Conservation (phyloP, 768 basidiomycete species). For the Tremella mesenterica region DNA sequence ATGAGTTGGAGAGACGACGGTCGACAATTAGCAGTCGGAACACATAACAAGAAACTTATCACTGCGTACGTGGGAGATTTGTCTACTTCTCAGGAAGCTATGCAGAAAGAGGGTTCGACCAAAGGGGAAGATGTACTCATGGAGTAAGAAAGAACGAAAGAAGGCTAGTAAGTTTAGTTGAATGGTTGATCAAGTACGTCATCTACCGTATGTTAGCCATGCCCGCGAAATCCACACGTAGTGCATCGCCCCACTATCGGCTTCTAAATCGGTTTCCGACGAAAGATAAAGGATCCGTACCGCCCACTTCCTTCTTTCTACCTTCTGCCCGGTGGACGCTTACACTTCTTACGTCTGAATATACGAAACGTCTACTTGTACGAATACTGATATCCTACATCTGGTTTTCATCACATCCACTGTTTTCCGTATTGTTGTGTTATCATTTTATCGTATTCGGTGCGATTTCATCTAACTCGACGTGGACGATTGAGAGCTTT, state of each 20-base stretch:
- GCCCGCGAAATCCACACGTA: too few relatives aligned
- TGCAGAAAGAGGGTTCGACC: neutral
- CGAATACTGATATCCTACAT: neutral
- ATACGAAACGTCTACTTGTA: neutral
- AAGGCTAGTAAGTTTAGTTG: neutral
- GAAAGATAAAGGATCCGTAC: too few relatives aligned
- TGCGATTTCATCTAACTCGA: too few relatives aligned
- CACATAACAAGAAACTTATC: slow-evolving; percentile 35
- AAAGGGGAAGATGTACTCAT: neutral
- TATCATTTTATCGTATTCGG: neutral
- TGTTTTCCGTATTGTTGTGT: neutral
- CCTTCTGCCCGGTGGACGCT: too few relatives aligned
- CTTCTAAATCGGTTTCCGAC: too few relatives aligned
- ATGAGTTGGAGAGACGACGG: slow-evolving; percentile 40
- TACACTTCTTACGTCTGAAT: too few relatives aligned
- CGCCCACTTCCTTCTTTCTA: too few relatives aligned
- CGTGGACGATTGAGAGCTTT: too few relatives aligned
- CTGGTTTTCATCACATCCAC: neutral
- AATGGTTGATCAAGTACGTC: neutral
- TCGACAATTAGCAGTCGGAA: slow-evolving; percentile 35
- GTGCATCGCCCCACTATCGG: too few relatives aligned
- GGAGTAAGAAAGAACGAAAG: neutral
- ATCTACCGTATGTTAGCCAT: neutral
- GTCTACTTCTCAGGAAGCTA: neutral
- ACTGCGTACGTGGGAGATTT: slow-evolving; percentile 31